These are phyloP conservation scores for Aspergillus niger DNA, from an alignment of 2,329 filamentous ascomycete genomes.

Conservation along the genomic window DNA sequence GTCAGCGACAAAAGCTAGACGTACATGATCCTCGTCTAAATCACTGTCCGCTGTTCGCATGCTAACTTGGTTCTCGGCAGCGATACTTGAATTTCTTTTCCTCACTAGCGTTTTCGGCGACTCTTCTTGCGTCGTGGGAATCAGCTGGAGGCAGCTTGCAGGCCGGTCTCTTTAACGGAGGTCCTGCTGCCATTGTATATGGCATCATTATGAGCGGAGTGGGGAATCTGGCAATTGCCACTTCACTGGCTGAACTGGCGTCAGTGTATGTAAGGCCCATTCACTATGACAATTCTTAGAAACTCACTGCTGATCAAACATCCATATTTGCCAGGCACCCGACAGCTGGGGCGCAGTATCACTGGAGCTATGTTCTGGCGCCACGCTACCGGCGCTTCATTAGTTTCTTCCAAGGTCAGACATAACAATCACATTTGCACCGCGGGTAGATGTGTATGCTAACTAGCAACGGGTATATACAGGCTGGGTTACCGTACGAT, in stretches of 20 bases:
- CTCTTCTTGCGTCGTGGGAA: conserved; percentile 45
- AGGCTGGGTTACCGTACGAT: conserved; percentile 21
- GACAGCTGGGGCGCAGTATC: conserved; percentile 37
- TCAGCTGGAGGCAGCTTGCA: conserved; percentile 26
- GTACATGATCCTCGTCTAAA: background rate
- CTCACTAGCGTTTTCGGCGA: conserved; percentile 40
- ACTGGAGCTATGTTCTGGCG: conserved; percentile 37
- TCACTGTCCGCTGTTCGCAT: too few species aligned
- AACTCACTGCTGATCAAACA: too few species aligned
- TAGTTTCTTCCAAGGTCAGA: conserved; percentile 26
- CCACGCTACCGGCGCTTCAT: conserved; percentile 23
- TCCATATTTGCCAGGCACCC: conserved; percentile 20
- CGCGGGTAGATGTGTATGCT: background rate
- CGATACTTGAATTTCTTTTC: conserved; percentile 32
- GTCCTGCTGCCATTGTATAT: conserved; percentile 38
- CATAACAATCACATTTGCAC: background rate
- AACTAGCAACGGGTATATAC: background rate
- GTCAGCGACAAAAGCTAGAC: conserved; percentile 20
- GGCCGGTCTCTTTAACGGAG: conserved; percentile 34
- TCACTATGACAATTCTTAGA: too few species aligned
- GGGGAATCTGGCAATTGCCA: conserved; percentile 39
- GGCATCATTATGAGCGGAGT: conserved; percentile 35
- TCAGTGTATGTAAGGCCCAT: conserved; percentile 31
- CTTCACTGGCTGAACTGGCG: conserved; percentile 42
- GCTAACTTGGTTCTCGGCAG: background rate